Evolutionary conservation across 2,329 filamentous ascomycete species (phyloP).

Genomic region (Neopestalotiopsis sp.): DNA sequence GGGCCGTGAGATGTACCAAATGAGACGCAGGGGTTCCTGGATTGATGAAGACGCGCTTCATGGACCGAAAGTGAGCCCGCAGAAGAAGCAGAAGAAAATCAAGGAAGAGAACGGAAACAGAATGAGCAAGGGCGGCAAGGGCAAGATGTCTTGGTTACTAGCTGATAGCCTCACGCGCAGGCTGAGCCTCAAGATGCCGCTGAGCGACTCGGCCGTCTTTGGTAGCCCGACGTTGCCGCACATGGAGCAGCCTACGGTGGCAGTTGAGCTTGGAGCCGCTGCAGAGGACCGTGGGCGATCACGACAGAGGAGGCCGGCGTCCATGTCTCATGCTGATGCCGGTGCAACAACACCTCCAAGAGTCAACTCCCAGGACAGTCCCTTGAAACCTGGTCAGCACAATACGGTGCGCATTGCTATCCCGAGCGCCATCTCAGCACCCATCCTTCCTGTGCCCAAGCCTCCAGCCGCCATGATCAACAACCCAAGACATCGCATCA

Average conservation of each 20-base stretch:
- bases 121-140: constrained; percentile 5
- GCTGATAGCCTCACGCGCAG: constrained; percentile 26
- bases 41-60: constrained; percentile 58
- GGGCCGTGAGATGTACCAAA: constrained; percentile 30
- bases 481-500: constrained; percentile 16
- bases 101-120: constrained; percentile 16
- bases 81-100: constrained; percentile 25
- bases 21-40: constrained; percentile 44
- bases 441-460: constrained; percentile 5
- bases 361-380: neutral
- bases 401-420: neutral
- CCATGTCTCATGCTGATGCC: neutral
- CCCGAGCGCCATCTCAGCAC: neutral
- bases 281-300: neutral
- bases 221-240: constrained; percentile 35
- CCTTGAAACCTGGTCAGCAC: neutral
- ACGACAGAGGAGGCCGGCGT: neutral
- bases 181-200: constrained; percentile 25
- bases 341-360: neutral
- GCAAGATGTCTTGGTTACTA: neutral
- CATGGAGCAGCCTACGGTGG: constrained; percentile 21
- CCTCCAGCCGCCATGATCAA: constrained; percentile 10
- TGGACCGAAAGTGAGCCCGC: constrained; percentile 46
- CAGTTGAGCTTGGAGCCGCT: neutral
- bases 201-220: constrained; percentile 21